Conservation (phyloP, 2,329 filamentous ascomycete species). For the Cladobotryum protrusum region DNA sequence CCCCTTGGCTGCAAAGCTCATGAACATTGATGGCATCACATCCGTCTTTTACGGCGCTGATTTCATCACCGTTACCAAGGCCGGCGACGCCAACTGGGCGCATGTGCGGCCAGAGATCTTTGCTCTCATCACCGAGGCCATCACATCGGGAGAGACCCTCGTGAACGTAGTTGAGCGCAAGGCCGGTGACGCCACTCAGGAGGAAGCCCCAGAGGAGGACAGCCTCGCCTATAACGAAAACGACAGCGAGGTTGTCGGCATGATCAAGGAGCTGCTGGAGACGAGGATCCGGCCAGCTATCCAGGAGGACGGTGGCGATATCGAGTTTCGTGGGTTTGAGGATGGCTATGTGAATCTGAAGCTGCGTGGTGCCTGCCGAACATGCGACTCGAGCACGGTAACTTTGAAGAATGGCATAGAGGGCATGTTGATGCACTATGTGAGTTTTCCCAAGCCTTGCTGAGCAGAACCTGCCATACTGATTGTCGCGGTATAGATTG, state of each 20-base stretch:
- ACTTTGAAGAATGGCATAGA: conserved; percentile 98
- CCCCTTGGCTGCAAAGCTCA: conserved; percentile 79
- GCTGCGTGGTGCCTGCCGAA: conserved; percentile 85
- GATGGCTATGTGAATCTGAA: conserved; percentile 77
- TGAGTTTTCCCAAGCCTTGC: conserved; percentile 40
- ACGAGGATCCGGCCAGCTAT: conserved; percentile 92
- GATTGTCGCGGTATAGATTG: conserved; percentile 54
- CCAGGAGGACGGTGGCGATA: conserved; percentile 95
- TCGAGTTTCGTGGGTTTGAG: conserved; percentile 88
- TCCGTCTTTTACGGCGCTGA: conserved; percentile 91
- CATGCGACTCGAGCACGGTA: conserved; percentile 93
- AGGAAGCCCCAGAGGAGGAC: conserved; percentile 46
- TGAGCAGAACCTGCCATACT: neutral
- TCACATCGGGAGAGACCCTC: conserved; percentile 75
- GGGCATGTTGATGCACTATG: conserved; percentile 96
- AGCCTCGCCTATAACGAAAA: conserved; percentile 79
- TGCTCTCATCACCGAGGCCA: conserved; percentile 85
- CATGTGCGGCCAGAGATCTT: conserved; percentile 95
- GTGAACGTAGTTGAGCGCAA: conserved; percentile 65
- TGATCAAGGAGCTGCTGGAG: conserved; percentile 98
- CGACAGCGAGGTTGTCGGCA: conserved; percentile 88
- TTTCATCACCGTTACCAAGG: conserved; percentile 96
- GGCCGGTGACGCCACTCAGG: conserved; percentile 38
- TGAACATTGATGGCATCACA: conserved; percentile 92
- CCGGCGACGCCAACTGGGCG: conserved; percentile 81